Base-by-base conservation (phyloP, 73 alveolate species). In the Halteria grandinella region DNA sequence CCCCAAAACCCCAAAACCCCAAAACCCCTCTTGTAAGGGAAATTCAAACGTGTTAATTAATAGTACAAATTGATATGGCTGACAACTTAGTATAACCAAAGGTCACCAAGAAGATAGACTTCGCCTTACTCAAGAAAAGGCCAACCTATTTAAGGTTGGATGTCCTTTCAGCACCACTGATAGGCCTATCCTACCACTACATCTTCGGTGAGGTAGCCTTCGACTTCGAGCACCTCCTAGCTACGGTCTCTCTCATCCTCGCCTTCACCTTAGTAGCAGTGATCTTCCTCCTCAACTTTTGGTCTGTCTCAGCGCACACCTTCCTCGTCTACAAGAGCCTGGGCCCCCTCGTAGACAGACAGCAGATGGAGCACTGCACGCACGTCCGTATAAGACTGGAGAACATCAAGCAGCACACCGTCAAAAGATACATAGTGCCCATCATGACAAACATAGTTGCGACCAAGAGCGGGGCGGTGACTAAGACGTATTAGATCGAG, bases 161-260 rank as follows among this genome's bases (percentile, higher is more conserved):
- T 54, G 60, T 80, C 0, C 15, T 80, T 11, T 37, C 74, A 11
- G 48, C 45, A 7, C 79, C 55, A 21, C 1, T 80, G 25, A 53
- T 39, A 25, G 50, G 52, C 24, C 63, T 73, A 0, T 15, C 55
- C 18, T 70, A 48, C 25, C 69, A 32, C 20, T 70, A 69, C 48
- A 39, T 28, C 18, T 63, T 80, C 31, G 78, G 62, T 10, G 73
- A 37, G 41, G 25, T 75, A 48, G 29, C 74, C 0, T 57, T 73
- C 37, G 87, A 83, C 44, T n/a, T 43, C 32, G 92, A 83, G 50
- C 87, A 83, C 40, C 15, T 83, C 12, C 36, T 60, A 12, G 92
- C 92, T 6, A 36, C 60, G 12, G 21, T 59, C 12, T 23, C 49
- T 0, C 58, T 83, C 49, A 33, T 83, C 12, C 43, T 47, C 11